phyloP scores from a whole-genome alignment of 371 early-diverging fungal genomes.

The Mucor ambiguus region DNA sequence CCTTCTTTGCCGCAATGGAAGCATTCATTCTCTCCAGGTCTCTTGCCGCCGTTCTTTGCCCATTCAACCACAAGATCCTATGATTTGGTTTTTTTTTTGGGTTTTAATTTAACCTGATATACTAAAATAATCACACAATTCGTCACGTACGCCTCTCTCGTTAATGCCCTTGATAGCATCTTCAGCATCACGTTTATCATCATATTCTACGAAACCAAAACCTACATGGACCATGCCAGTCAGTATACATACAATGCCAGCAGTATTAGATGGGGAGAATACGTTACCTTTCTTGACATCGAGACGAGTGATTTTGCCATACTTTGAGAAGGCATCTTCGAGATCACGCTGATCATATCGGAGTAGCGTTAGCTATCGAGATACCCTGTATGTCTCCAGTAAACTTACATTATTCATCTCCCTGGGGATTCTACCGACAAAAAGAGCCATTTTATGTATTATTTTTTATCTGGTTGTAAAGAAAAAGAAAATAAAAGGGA shows the following conservation, averaged over 20 bases:
- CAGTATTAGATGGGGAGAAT: neutral
- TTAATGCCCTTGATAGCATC: slow-evolving; percentile 68
- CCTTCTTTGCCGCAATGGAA: slow-evolving; percentile 71
- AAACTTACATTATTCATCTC: slow-evolving; percentile 39
- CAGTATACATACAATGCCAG: neutral
- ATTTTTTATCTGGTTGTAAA: neutral
- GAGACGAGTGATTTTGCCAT: slow-evolving; percentile 74
- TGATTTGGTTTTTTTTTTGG: neutral
- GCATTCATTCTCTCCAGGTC: slow-evolving; percentile 62
- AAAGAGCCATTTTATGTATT: slow-evolving; percentile 38
- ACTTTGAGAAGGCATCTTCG: slow-evolving; percentile 73
- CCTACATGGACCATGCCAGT: slow-evolving; percentile 49
- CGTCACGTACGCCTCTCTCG: slow-evolving; percentile 39
- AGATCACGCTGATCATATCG: slow-evolving; percentile 56
- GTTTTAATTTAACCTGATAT: slow-evolving; percentile 2
- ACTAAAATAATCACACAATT: neutral
- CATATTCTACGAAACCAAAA: slow-evolving; percentile 78
- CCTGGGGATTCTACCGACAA: slow-evolving; percentile 44
- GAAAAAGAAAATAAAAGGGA: slow-evolving; percentile 11
- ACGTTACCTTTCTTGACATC: slow-evolving; percentile 63
- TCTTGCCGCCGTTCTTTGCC: slow-evolving; percentile 62
- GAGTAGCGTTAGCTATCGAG: neutral
- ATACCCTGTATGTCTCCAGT: neutral
- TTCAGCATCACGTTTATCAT: slow-evolving; percentile 71
- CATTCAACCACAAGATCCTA: slow-evolving; percentile 60